Base-by-base conservation (phyloP, 768 basidiomycete genomes). In the Leccinum boreale region DNA sequence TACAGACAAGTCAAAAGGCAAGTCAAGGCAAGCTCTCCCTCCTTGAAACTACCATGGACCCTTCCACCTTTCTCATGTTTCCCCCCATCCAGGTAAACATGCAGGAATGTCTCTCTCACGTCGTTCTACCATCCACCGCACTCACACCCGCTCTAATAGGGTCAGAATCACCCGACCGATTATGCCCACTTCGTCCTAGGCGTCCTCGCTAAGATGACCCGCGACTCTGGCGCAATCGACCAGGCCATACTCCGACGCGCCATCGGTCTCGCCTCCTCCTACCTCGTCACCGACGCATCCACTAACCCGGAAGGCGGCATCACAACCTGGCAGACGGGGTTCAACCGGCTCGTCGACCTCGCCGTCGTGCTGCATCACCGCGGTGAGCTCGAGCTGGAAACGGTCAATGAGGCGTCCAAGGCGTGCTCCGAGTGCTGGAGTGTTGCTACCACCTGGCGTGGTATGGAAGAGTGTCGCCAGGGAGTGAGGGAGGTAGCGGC, bases 341-440 rank as follows among this genome's bases (percentile, higher is more conserved):
- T 93, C 65, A 79, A 78, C 70, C 77, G 81, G 11, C 78, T 92
- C 28, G 83, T 90, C 28, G 90, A 92, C 62, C 75, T 92, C 52
- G 74, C 90, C 58, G 78, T 87, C 51, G 86, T 81, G n/a, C 79
- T 93, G 31, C 87, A 93, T 65, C 71, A 74, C 29, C 77, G 81
- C 53, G 75, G 78, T 23, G 87, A 90, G 60, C 79, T 92, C 44
- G 87, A 92, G 62, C 75, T 88, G n/a, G 88, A 87, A 61, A 92
- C 91, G 6, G 69, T 92, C 45, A 85, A 84, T 65, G 84, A 81
- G 44, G 88, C 88, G 1, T 68, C 69, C 53, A 68, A 67, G 65
- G 77, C 82, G 14, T 90, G 89, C 64, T 88, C 87, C 17, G 91
- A 93, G 67, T 90, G 90, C 69, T 93, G 90, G 90, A 84, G 78